Percentiles rank a stretch among this genome's conserved stretches.
These are phyloP conservation scores for Madurella mycetomatis DNA, from an alignment of 2,329 filamentous ascomycete species.

Conservation along the genomic window DNA sequence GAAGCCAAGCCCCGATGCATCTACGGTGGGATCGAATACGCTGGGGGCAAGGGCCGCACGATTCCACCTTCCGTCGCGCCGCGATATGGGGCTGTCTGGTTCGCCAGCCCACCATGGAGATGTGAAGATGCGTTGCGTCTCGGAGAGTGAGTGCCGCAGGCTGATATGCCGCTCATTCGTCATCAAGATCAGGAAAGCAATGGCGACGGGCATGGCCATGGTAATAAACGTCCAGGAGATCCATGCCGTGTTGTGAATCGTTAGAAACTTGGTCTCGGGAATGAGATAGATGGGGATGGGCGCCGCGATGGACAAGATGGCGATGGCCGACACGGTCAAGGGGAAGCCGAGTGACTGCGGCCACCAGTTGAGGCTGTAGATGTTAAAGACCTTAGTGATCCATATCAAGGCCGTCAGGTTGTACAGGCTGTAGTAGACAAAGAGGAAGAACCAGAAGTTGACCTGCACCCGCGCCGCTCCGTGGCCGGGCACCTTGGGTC, in stretches of 20 bases:
- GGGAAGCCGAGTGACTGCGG: slow-evolving; percentile 60
- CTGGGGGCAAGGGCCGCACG: slow-evolving; percentile 36
- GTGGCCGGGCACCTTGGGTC: slow-evolving; percentile 53
- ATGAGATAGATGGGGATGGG: slow-evolving; percentile 58
- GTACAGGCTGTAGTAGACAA: slow-evolving; percentile 67
- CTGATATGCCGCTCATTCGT: slow-evolving; percentile 60
- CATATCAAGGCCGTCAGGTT: slow-evolving; percentile 63
- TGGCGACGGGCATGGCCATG: slow-evolving; percentile 64
- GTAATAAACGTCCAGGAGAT: slow-evolving; percentile 66
- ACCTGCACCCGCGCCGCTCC: slow-evolving; percentile 59
- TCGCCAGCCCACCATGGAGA: slow-evolving; percentile 63
- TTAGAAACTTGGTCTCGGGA: slow-evolving; percentile 49
- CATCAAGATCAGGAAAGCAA: slow-evolving; percentile 60
- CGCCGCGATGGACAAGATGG: slow-evolving; percentile 52
- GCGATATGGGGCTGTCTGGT: slow-evolving; percentile 40
- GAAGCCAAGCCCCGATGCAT: slow-evolving; percentile 23
- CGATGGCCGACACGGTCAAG: slow-evolving; percentile 58
- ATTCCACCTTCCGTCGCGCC: slow-evolving; percentile 38
- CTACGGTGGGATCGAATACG: slow-evolving; percentile 37
- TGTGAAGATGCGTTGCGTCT: slow-evolving; percentile 64
- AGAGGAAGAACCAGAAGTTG: slow-evolving; percentile 69
- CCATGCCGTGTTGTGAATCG: slow-evolving; percentile 62
- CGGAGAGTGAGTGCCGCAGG: slow-evolving; percentile 56
- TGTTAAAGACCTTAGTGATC: slow-evolving; percentile 69
- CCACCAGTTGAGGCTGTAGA: slow-evolving; percentile 70